Conservation (phyloP, 176 grass and related monocot species). For the Phoenix roebelenii region DNA sequence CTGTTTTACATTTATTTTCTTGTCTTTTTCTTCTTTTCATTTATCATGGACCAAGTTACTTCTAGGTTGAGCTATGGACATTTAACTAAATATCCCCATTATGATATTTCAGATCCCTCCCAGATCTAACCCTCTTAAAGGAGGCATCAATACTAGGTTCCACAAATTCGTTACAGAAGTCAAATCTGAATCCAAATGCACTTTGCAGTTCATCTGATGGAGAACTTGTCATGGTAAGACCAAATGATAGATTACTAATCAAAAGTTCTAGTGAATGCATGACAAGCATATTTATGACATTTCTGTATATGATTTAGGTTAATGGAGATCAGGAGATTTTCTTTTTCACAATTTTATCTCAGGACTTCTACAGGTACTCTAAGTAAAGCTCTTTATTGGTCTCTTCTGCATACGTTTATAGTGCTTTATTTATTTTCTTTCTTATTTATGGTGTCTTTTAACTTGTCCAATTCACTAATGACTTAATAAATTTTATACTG, state of each 20-base stretch:
- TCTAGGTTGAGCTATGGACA: too few relatives aligned
- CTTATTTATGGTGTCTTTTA: neutral
- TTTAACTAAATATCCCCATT: too few relatives aligned
- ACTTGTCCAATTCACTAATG: too few relatives aligned
- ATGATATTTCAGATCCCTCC: constrained; percentile 65
- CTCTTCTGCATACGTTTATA: too few relatives aligned
- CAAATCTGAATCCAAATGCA: constrained; percentile 31
- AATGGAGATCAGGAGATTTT: constrained; percentile 56
- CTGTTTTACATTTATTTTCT: too few relatives aligned
- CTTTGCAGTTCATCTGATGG: constrained; percentile 69
- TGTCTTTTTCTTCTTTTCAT: too few relatives aligned
- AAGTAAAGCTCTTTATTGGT: too few relatives aligned
- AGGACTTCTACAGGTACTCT: constrained; percentile 77
- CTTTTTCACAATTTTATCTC: constrained; percentile 70
- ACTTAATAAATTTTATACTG: too few relatives aligned
- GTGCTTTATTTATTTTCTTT: neutral
- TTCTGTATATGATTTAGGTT: constrained; percentile 41
- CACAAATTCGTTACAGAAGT: constrained; percentile 28
- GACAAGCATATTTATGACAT: too few relatives aligned
- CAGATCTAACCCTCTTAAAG: constrained; percentile 81
- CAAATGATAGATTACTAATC: too few relatives aligned
- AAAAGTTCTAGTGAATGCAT: too few relatives aligned
- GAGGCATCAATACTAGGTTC: constrained; percentile 57
- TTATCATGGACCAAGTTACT: too few relatives aligned
- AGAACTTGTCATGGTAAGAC: constrained; percentile 62